phyloP scores from a whole-genome alignment of 1,284 basidiomycete species.

The Irpex sp. region DNA sequence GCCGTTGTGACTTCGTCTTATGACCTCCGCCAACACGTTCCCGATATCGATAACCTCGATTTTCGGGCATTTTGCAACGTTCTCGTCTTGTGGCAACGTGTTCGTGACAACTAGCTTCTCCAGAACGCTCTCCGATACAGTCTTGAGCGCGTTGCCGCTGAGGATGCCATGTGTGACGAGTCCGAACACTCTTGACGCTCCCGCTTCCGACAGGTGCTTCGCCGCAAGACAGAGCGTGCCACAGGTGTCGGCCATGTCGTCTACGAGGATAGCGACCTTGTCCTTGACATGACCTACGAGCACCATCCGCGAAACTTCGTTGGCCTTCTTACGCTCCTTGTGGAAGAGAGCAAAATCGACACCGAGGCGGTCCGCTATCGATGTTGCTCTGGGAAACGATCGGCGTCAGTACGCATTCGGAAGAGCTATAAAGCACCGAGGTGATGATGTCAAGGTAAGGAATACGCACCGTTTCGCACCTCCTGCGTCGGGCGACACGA shows the following conservation, averaged over 20 bases:
- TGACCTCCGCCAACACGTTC: constrained; percentile 95
- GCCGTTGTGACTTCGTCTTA: constrained; percentile 86
- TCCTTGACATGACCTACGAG: constrained; percentile 93
- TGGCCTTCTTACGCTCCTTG: constrained; percentile 99
- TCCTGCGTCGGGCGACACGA: constrained; percentile 98
- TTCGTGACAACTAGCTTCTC: constrained; percentile 99
- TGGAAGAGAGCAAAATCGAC: constrained; percentile 99
- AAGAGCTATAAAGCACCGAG: too few relatives aligned
- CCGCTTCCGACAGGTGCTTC: constrained; percentile 86
- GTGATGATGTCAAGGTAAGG: background rate
- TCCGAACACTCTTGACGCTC: constrained; percentile 84
- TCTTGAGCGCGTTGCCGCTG: constrained; percentile 81
- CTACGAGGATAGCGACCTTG: constrained; percentile 96
- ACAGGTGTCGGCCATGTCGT: constrained; percentile 99
- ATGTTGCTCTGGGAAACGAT: constrained; percentile 73
- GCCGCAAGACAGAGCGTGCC: constrained; percentile 96
- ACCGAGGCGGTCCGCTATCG: constrained; percentile 94
- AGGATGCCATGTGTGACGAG: constrained; percentile 98
- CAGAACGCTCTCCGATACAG: constrained; percentile 71
- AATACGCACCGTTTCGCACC: constrained; percentile 88
- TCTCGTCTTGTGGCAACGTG: constrained; percentile 89
- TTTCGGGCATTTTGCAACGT: constrained; percentile 76
- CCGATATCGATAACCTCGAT: constrained; percentile 97
- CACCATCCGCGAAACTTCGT: constrained; percentile 98
- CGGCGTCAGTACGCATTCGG: background rate